These are phyloP conservation scores for Adiantum capillusveneris DNA, from an alignment of 75 land plant genomes.

Conservation along the genomic window DNA sequence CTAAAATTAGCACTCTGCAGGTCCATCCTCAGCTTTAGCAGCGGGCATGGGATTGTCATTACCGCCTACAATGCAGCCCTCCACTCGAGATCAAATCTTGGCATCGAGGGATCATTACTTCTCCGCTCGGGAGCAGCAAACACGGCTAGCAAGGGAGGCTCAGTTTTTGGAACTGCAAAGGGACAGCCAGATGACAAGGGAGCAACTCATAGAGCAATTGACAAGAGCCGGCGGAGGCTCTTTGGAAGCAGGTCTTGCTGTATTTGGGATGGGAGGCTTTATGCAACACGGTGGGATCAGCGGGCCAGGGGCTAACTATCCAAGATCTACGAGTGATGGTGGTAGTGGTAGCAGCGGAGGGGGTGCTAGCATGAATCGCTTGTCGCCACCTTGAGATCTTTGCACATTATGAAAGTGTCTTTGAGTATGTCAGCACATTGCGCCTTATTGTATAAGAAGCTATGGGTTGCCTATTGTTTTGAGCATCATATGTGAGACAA, in stretches of 20 bases:
- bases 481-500: too few relatives aligned
- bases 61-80: neutral
- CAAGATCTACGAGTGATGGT: slow-evolving; percentile 1
- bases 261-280: slow-evolving; percentile 1
- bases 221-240: slow-evolving; percentile 5
- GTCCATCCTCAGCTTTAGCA: too few relatives aligned
- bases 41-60: neutral
- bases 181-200: neutral
- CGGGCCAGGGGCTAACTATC: neutral
- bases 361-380: neutral
- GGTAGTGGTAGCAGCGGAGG: slow-evolving; percentile 1
- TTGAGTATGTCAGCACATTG: too few relatives aligned
- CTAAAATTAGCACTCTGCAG: too few relatives aligned
- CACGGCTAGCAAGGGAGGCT: slow-evolving; percentile 1
- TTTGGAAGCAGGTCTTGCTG: neutral
- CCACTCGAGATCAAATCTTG: neutral
- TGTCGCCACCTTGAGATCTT: slow-evolving; percentile 4
- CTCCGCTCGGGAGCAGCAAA: neutral
- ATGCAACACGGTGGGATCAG: neutral
- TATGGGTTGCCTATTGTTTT: too few relatives aligned
- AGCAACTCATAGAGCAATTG: slow-evolving; percentile 3
- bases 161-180: slow-evolving; percentile 5
- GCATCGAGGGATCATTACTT: neutral
- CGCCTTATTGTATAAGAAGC: too few relatives aligned
- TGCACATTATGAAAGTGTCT: too few relatives aligned